Base-by-base conservation (phyloP, 805 yeast genomes). In the Hemisphaericaspora nanyangensis region DNA sequence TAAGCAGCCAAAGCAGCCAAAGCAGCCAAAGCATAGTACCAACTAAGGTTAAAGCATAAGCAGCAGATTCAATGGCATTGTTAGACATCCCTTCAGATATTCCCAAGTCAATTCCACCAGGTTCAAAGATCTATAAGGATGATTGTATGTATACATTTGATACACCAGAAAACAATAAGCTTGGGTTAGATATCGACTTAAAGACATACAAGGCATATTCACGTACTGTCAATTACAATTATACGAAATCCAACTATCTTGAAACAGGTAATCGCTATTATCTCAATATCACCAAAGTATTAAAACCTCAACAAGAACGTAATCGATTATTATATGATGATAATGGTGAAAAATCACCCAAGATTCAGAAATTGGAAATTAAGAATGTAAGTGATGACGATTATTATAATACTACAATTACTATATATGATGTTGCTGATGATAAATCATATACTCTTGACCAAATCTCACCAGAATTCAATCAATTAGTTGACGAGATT, bases 81-180 rank as follows among this genome's bases (percentile, higher is more conserved):
- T n/a, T n/a, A n/a, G 40, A 42, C 22, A 39, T 43, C n/a, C 47
- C 51, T 10, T 17, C 22, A 20, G 46, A 34, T 17, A 42, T 63
- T 19, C 57, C 63, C 5, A 17, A 43, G 19, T 27, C 35, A 4
- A 46, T 63, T 19, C 8, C 26, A 8, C 45, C 58, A 2, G 33
- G 52, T 13, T 41, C 48, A 17, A 51, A 71, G 2, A 77, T 90
- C 13, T 81, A 79, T 52, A 90, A 87, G 55, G 97, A 91, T 63
- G 96, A 89, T 48, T 90, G 97, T 56, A 84, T 85, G 65, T 91
- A 77, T 61, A 83, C 90, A 38, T 91, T 84, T 54, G 91, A 81
- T 44, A 79, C 86, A 0, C 76, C 86, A 28, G 73, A 65, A 37
- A 63, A 71, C 37, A 62, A 63, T 8, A 48, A 42, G 4, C 38